Evolutionary conservation across 495 filamentous ascomycete species (phyloP).

Genomic region (Lentithecium fluviatile): DNA sequence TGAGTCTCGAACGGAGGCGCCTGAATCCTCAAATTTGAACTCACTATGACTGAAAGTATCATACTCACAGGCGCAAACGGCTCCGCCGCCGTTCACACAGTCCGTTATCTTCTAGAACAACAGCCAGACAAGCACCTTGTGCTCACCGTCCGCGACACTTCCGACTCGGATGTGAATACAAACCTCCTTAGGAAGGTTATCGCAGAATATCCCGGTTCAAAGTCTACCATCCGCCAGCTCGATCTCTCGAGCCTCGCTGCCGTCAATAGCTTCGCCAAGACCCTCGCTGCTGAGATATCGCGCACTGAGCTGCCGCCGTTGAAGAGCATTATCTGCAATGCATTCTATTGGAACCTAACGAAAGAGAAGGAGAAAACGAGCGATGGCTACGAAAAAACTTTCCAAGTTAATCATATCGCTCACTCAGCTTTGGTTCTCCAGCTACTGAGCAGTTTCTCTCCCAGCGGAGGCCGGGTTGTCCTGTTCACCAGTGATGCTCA

Average conservation of each 20-base stretch:
- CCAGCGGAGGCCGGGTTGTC: too few species aligned
- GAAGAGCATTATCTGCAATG: constrained; percentile 49
- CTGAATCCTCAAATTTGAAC: too few species aligned
- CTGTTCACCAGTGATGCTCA: too few species aligned
- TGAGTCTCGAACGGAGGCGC: too few species aligned
- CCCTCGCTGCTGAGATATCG: constrained; percentile 36
- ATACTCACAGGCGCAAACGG: constrained; percentile 54
- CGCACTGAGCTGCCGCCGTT: constrained; percentile 44
- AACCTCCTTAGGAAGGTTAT: constrained; percentile 43
- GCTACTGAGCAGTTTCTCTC: too few species aligned
- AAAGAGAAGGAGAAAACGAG: constrained; percentile 32
- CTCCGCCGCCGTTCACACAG: constrained; percentile 49
- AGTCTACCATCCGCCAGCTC: constrained; percentile 43
- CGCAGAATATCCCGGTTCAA: constrained; percentile 38
- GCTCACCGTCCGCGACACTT: constrained; percentile 48
- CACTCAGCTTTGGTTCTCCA: too few species aligned
- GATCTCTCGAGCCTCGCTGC: constrained; percentile 45
- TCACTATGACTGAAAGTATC: constrained; percentile 43
- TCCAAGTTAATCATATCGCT: too few species aligned
- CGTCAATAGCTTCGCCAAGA: constrained; percentile 45
- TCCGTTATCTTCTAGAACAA: constrained; percentile 43
- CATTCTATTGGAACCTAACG: constrained; percentile 46
- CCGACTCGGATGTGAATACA: constrained; percentile 48
- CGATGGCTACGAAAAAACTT: too few species aligned
- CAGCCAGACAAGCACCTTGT: constrained; percentile 45